Base-by-base conservation (phyloP, 805 yeast genomes). In the Candida lessepsii region DNA sequence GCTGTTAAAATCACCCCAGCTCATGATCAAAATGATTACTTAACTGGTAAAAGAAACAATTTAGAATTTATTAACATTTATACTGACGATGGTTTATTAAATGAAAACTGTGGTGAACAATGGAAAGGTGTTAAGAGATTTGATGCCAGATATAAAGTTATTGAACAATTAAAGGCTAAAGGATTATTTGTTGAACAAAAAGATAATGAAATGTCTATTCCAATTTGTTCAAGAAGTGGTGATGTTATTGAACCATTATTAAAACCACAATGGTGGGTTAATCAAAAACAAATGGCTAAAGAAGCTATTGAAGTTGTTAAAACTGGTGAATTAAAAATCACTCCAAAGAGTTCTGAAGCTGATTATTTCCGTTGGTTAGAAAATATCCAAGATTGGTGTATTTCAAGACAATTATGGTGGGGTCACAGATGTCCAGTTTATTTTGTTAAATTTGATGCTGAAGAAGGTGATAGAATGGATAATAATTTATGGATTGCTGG, bases 221-320 rank as follows among this genome's bases (percentile, higher is more conserved):
- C 99, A 52, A 67, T 78, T 39, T 93, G 99, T 70, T 86, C 93
- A 29, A 85, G 97, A 78, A 88, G 97, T 20, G 97, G 97, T 51
- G 99, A 93, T 67, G 73, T 93, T 49, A 90, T 93, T 57, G 99
- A 93, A 73, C 99, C 99, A 39, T 73, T 87, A 58, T 75, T 93
- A 70, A 93, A 93, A 71, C 99, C 99, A 46, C 99, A 93, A 73
- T 93, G 99, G 99, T 93, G 97, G 97, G 97, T 93, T 50, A 71
- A 86, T 46, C 96, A 90, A 70, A 75, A 75, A 55, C 86, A 81
- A 42, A 86, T 88, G 86, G 99, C 98, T 38, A 71, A 75, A 49
- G 88, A 76, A 45, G 96, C 96, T 42, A 81, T 90, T 52, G 73
- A 79, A 39, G 97, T 88, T 40, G 96, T 91, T 45, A 80, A 78